Conservation (phyloP, 2,329 filamentous ascomycete genomes). For the Colletotrichum gloeosporioides region DNA sequence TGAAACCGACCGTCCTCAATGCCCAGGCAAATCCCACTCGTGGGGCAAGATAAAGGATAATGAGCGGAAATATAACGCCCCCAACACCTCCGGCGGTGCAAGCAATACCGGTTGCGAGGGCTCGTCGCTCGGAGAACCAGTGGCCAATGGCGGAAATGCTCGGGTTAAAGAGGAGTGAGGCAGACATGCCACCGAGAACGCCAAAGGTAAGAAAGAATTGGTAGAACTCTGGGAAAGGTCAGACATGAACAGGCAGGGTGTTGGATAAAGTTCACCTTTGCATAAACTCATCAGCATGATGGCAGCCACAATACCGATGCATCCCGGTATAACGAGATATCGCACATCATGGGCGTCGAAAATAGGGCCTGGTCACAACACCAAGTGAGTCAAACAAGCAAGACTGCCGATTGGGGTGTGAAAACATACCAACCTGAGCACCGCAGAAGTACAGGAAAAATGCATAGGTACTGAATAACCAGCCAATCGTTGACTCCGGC, state of each 20-base stretch:
- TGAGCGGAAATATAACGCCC: conserved; percentile 55
- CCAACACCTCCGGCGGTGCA: conserved; percentile 68
- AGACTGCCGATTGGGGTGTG: background rate
- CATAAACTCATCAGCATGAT: conserved; percentile 66
- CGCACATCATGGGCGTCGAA: conserved; percentile 73
- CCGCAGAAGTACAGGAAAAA: conserved; percentile 77
- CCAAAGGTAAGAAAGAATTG: conserved; percentile 76
- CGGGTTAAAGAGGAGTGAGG: conserved; percentile 73
- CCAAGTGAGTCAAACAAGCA: background rate
- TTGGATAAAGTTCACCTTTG: conserved; percentile 38
- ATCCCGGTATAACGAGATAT: conserved; percentile 62
- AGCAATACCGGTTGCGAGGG: conserved; percentile 72
- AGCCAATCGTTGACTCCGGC: conserved; percentile 66
- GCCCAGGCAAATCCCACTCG: conserved; percentile 36
- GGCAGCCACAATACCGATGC: conserved; percentile 57
- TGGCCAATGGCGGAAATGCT: conserved; percentile 71
- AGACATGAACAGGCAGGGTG: background rate
- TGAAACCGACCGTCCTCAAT: conserved; percentile 32
- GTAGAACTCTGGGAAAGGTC: conserved; percentile 56
- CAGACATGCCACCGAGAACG: conserved; percentile 68
- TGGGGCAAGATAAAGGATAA: conserved; percentile 31
- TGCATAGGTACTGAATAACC: conserved; percentile 76
- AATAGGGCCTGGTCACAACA: conserved; percentile 52
- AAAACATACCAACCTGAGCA: conserved; percentile 60
- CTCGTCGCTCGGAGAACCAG: conserved; percentile 69